These are phyloP conservation scores for Gyrodon lividus DNA, from an alignment of 768 basidiomycete genomes.

Conservation along the genomic window DNA sequence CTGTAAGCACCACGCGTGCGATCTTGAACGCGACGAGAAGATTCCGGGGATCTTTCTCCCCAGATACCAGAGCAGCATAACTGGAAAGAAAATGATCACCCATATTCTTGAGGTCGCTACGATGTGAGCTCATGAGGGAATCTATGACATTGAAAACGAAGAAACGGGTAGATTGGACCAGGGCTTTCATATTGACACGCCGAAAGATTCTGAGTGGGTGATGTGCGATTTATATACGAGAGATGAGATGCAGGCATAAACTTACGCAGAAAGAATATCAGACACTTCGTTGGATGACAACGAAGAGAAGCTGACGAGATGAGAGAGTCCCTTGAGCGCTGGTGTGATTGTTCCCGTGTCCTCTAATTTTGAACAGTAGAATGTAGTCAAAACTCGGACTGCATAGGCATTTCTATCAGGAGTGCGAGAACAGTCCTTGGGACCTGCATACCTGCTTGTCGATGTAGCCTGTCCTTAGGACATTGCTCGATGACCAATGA, in stretches of 20 bases:
- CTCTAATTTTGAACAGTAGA: slow-evolving; percentile 84
- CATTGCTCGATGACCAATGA: slow-evolving; percentile 65
- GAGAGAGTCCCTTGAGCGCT: slow-evolving; percentile 71
- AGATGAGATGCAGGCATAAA: not conserved
- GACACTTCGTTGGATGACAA: slow-evolving; percentile 66
- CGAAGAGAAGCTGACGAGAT: slow-evolving; percentile 59
- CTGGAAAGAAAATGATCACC: slow-evolving; percentile 69
- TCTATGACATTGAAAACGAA: slow-evolving; percentile 82
- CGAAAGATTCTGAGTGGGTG: slow-evolving; percentile 56
- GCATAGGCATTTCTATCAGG: slow-evolving; percentile 3
- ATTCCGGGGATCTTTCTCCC: slow-evolving; percentile 97
- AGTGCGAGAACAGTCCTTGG: not conserved
- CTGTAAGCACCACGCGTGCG: slow-evolving; percentile 78
- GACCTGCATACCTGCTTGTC: slow-evolving; percentile 69
- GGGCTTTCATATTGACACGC: slow-evolving; percentile 77
- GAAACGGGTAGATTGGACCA: slow-evolving; percentile 82
- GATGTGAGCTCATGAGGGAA: slow-evolving; percentile 39
- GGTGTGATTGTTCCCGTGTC: slow-evolving; percentile 84
- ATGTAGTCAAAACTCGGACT: slow-evolving; percentile 82
- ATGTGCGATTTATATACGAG: not conserved
- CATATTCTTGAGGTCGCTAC: slow-evolving; percentile 65
- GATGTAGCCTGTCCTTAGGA: slow-evolving; percentile 63
- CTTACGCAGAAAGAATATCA: slow-evolving; percentile 61
- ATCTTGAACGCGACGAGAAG: slow-evolving; percentile 88
- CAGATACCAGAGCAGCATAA: slow-evolving; percentile 82